These are phyloP conservation scores for Barbarea vulgaris DNA, from an alignment of 345 rosid genomes.

Conservation along the genomic window DNA sequence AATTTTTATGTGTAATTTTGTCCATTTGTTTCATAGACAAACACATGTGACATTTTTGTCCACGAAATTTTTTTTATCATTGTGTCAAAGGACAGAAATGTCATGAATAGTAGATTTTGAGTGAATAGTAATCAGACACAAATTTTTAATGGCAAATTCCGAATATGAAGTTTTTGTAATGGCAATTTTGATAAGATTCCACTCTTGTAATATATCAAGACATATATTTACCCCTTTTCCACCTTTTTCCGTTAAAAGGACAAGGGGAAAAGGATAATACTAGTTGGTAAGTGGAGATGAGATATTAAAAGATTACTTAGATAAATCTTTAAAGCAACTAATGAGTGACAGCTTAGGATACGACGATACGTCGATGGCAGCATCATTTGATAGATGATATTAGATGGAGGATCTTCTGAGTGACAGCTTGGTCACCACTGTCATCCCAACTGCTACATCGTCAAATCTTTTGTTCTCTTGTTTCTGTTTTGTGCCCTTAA, in stretches of 20 bases:
- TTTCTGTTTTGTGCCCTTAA: slow-evolving; percentile 14
- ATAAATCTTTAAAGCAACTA: background rate
- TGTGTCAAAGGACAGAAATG: too few species aligned
- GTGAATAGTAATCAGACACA: too few species aligned
- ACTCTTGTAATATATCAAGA: too few species aligned
- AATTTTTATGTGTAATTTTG: too few species aligned
- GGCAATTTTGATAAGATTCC: too few species aligned
- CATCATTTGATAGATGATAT: slow-evolving; percentile 17
- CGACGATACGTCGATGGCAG: slow-evolving; percentile 11
- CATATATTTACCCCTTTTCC: background rate
- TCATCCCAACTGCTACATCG: slow-evolving; percentile 31
- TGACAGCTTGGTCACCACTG: slow-evolving; percentile 37
- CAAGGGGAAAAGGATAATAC: background rate
- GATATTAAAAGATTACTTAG: background rate
- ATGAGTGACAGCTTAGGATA: background rate
- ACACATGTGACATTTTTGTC: too few species aligned
- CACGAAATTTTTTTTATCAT: too few species aligned
- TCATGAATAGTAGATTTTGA: too few species aligned
- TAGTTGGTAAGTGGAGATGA: slow-evolving; percentile 16
- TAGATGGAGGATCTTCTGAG: slow-evolving; percentile 14
- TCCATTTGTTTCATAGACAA: too few species aligned
- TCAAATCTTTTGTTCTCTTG: slow-evolving; percentile 32
- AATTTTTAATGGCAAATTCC: too few species aligned
- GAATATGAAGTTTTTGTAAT: too few species aligned
- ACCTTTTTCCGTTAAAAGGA: background rate